phyloP scores from a whole-genome alignment of 2,329 filamentous ascomycete genomes.

The Penicillium paneum region DNA sequence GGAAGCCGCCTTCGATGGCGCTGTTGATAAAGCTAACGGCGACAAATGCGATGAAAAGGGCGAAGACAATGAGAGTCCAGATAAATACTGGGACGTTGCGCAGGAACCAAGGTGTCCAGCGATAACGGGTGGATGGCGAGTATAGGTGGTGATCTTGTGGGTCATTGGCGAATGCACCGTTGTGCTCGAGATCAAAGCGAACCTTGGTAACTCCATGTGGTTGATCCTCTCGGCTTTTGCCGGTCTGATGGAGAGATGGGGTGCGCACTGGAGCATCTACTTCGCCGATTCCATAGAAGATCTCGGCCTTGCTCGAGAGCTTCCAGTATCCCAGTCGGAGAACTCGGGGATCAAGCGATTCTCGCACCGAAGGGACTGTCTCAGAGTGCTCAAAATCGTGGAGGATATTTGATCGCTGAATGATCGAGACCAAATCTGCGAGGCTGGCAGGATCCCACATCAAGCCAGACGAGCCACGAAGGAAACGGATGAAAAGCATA shows the following conservation, averaged over 20 bases:
- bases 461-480: slow-evolving; percentile 66
- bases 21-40: slow-evolving; percentile 73
- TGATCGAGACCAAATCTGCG: slow-evolving; percentile 73
- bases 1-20: slow-evolving; percentile 66
- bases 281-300: slow-evolving; percentile 79
- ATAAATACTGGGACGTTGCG: slow-evolving; percentile 62
- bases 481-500: slow-evolving; percentile 63
- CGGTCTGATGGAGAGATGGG: slow-evolving; percentile 34
- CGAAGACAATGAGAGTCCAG: slow-evolving; percentile 59
- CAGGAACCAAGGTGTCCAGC: slow-evolving; percentile 75
- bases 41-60: slow-evolving; percentile 67
- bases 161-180: slow-evolving; percentile 39
- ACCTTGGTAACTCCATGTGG: slow-evolving; percentile 34
- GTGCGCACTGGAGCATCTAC: slow-evolving; percentile 52
- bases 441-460: slow-evolving; percentile 82
- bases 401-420: slow-evolving; percentile 76
- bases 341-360: slow-evolving; percentile 54
- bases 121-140: slow-evolving; percentile 55
- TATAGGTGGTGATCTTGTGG: slow-evolving; percentile 52
- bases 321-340: slow-evolving; percentile 87
- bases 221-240: slow-evolving; percentile 32
- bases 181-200: slow-evolving; percentile 39
- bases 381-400: slow-evolving; percentile 69
- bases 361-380: slow-evolving; percentile 47
- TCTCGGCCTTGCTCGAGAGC: slow-evolving; percentile 61